phyloP scores from a whole-genome alignment of 768 basidiomycete species.

The Pleurotus citrinopileatus region DNA sequence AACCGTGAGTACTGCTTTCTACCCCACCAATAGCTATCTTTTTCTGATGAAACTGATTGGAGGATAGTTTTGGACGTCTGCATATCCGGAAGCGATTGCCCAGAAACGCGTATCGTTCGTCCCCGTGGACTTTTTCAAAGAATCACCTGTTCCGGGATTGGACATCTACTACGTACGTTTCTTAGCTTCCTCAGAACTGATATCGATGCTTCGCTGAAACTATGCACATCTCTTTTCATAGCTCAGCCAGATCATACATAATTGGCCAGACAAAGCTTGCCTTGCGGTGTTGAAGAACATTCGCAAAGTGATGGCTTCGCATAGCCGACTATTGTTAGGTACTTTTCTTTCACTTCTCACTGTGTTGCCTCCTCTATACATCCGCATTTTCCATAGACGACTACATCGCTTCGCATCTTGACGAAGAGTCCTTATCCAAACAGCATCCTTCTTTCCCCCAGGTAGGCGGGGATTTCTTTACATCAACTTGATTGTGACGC shows the following conservation, averaged over 20 bases:
- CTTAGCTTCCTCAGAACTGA: background rate
- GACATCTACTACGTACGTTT: constrained; percentile 17
- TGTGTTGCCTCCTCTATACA: background rate
- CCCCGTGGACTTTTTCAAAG: constrained; percentile 16
- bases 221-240: background rate
- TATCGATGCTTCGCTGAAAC: too few species aligned
- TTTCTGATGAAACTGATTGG: too few species aligned
- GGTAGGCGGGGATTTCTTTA: background rate
- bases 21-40: too few species aligned
- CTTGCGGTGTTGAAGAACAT: constrained; percentile 27
- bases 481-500: too few species aligned
- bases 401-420: background rate
- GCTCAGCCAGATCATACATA: constrained; percentile 24
- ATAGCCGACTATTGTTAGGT: constrained; percentile 32
- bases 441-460: background rate
- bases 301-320: constrained; percentile 22
- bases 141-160: constrained; percentile 9
- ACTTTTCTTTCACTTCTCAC: constrained; percentile 12
- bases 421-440: background rate
- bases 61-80: constrained; percentile 16
- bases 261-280: constrained; percentile 34
- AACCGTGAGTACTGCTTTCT: too few species aligned
- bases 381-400: background rate
- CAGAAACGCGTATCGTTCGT: constrained; percentile 16
- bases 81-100: constrained; percentile 12